Evolutionary conservation across 2,329 filamentous ascomycete species (phyloP), one percentile per base, ranked within the genome.

Genomic region (Celoporthe dispersa): DNA sequence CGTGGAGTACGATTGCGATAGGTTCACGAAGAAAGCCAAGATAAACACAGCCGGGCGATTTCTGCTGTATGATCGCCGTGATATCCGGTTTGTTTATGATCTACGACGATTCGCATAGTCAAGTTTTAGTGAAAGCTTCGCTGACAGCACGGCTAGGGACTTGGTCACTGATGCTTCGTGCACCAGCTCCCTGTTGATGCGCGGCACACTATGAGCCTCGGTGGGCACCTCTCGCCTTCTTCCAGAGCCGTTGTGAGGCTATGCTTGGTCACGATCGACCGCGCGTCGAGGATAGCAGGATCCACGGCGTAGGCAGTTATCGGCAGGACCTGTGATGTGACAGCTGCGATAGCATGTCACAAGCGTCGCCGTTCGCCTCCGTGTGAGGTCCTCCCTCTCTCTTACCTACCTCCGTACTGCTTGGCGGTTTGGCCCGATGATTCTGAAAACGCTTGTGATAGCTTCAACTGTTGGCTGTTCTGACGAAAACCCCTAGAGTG

Each of bases 361-460:
- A 12, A 28, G 22, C 44, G 35, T 37, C n/a, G 48, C 31, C 63
- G 31, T 35, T 25, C 5, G 39, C 41, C 33, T 64, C 12, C 28
- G 41, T 28, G 22, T 53, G 39, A 48, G 25, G n/a, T 53, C 62
- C n/a, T n/a, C n/a, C n/a, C n/a, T n/a, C n/a, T 14, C 28, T 11
- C n/a, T 41, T 37, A 6, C 12, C 44, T 44, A 19, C 37, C 31
- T 41, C 60, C 59, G 31, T 57, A 44, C 55, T n/a, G 51, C 68
- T 70, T 70, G 68, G 68, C 68, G 28, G 64, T 70, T 70, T 70
- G 68, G 64, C 67, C 68, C 64, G 60, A 70, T 68, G 3, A n/a
- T 57, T 28, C 39, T 39, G 62, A 41, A 37, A 51, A 61, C 60
- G 60, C 44, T 60, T 48, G 60, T 64, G 44, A 68, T 60, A 39